These are phyloP conservation scores for Eimeria necatrix DNA, from an alignment of 169 alveolate species.

Conservation along the genomic window DNA sequence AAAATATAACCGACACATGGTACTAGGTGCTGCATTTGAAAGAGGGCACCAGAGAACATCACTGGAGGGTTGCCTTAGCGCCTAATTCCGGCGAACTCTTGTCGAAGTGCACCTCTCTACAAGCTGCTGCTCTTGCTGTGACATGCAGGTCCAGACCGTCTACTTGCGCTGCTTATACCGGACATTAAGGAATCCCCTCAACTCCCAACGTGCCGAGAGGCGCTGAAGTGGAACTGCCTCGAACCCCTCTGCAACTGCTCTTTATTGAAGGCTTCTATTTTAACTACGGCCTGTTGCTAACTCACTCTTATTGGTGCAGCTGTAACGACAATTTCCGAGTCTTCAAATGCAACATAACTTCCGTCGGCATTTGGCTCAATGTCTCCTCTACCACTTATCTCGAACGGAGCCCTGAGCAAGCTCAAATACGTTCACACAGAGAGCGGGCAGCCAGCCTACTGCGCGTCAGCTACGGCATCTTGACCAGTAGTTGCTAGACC, in stretches of 20 bases:
- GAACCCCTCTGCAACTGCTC: neutral
- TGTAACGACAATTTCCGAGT: slow-evolving; percentile 35
- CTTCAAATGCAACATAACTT: slow-evolving; percentile 66
- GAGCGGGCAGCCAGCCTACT: no score
- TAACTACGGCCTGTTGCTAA: neutral
- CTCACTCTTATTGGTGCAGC: slow-evolving; percentile 81
- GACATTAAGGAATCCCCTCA: no score
- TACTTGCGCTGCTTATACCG: no score
- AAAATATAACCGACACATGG: slow-evolving; percentile 92
- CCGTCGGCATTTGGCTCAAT: slow-evolving; percentile 76
- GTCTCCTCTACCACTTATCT: slow-evolving; percentile 61
- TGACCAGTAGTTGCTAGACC: neutral
- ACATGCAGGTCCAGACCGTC: no score
- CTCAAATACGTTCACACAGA: neutral
- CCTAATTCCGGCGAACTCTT: no score
- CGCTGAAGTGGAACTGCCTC: no score
- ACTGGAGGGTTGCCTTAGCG: no score
- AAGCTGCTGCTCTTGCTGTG: no score
- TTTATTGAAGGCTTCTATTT: no score
- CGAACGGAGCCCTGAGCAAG: slow-evolving; percentile 72
- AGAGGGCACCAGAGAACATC: neutral
- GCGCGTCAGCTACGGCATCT: neutral
- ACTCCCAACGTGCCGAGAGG: no score
- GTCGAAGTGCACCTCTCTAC: no score
- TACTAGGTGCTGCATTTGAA: slow-evolving; percentile 85